Base-by-base conservation (phyloP, 2,329 filamentous ascomycete species). In the Pseudocercospora pini-densiflorae region DNA sequence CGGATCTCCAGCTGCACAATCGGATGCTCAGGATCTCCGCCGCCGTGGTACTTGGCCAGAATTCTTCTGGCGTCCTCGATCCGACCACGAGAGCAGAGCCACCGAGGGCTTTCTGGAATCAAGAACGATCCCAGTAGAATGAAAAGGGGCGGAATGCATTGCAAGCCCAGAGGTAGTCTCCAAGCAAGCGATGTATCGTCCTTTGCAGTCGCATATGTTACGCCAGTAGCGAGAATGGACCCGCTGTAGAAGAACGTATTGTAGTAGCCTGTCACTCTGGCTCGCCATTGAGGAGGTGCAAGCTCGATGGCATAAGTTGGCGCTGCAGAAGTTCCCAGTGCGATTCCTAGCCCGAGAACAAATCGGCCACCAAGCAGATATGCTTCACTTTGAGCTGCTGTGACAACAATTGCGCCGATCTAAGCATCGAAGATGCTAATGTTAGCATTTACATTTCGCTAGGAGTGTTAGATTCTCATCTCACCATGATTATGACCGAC, bases 171-270 rank as follows among this genome's bases (percentile, higher is more conserved):
- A 21, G 71, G 71, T 12, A 73, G 66, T 29, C 71, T 65, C 71
- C 71, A 73, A 3, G 68, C 45, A 12, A 65, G 57, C 59, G 68
- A 72, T 33, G 63, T 62, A 36, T 63, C 59, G 16, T 58, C 40
- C 45, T 72, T 70, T 45, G 67, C 63, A 9, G 70, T 70, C 6
- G 70, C 71, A 16, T 71, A 66, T 14, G 70, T 72, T 5, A 71
- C 63, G 5, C 69, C 67, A 9, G 71, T 71, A 9, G 71, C 69
- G 2, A 71, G 61, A 14, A 74, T 66, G 2, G 64, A 59, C 5
- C 64, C 64, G 2, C 33, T 58, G 51, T 65, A 65, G 21, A 62
- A 65, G 53, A 65, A 65, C 1, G 63, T 62, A 21, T 65, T 65
- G 59, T 65, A 65, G 19, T 63, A 68, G 6, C 65, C 68, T 8